Percentiles rank a stretch among this genome's conserved stretches.
These are phyloP conservation scores for Epichloe elymi DNA, from an alignment of 2,329 filamentous ascomycete species.

Conservation along the genomic window DNA sequence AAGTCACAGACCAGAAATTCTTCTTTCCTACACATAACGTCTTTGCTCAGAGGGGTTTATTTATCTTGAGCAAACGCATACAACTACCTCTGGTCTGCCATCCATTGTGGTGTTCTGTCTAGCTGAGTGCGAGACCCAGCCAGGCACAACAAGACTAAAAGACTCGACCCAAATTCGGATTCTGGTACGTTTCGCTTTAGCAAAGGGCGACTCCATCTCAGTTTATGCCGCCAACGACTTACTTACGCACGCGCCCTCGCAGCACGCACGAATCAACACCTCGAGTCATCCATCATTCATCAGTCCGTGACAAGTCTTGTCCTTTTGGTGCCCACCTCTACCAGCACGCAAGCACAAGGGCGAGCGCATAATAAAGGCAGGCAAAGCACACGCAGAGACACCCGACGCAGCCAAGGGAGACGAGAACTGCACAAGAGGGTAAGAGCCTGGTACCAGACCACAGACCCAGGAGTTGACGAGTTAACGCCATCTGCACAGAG, in stretches of 20 bases:
- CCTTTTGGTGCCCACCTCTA: not conserved
- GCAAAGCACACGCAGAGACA: too few relatives aligned
- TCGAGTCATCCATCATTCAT: not conserved
- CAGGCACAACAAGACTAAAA: not conserved
- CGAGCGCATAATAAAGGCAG: too few relatives aligned
- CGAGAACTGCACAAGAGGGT: too few relatives aligned
- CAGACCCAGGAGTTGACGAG: not conserved
- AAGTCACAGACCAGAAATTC: not conserved
- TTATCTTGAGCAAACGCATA: not conserved
- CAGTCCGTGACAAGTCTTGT: not conserved
- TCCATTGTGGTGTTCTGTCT: not conserved
- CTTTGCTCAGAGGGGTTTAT: not conserved
- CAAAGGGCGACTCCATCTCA: not conserved
- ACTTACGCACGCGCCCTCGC: not conserved
- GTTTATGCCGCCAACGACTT: not conserved
- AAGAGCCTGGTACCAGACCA: not conserved
- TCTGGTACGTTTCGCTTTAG: not conserved
- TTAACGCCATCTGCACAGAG: conserved; percentile 1
- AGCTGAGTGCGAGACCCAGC: not conserved
- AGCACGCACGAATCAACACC: not conserved
- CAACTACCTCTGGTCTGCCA: not conserved
- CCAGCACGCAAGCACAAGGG: not conserved
- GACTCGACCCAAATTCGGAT: not conserved
- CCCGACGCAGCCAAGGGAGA: too few relatives aligned
- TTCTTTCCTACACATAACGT: not conserved